Base-by-base conservation (phyloP, 2,329 filamentous ascomycete genomes). In the Clonostachys solani region DNA sequence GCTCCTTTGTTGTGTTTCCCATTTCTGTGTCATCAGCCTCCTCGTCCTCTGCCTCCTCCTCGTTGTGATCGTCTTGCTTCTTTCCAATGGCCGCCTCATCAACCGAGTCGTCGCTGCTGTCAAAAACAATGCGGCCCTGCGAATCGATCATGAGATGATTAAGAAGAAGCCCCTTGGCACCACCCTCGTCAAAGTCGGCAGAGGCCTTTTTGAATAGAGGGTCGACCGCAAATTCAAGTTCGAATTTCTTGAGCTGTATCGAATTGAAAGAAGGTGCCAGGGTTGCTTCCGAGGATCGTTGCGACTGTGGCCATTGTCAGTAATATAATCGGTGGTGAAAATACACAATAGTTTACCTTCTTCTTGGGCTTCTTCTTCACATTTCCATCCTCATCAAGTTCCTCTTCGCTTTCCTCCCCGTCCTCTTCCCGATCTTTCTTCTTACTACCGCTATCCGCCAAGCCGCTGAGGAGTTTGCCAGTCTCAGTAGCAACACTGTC, bases 151-250 rank as follows among this genome's bases (percentile, higher is more conserved):
- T 89, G n/a, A 99, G 76, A 66, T 99, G 92, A 61, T 99, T 99
- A 33, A 99, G 78, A 17, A 99, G 76, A 40, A 99, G 75, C 17
- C 94, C 94, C 67, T 97, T 99, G 48, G 94, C 94, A 48, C 94
- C 94, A 17, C 94, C 94, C 70, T 99, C 94, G 62, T 99, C 94
- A 55, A 99, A 99, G 70, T 99, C 94, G 40, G 94, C 94, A 6
- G 92, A 95, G 1, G 92, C 92, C 62, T 99, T 99, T 63, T 99
- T 99, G 79, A 99, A 99, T n/a, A 99, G 71, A 3, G 94, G 94
- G 61, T 99, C 94, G 6, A 99, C 92, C 0, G 92, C 85, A 55
- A 99, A 96, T 60, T 99, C 94, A 41, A 97, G 78, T 58, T 99
- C 94, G 60, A 99, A 92, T 67, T 97, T 99, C 69, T 99, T 99